Conservation (phyloP, 2,329 filamentous ascomycete species). For the Fusarium sp. region DNA sequence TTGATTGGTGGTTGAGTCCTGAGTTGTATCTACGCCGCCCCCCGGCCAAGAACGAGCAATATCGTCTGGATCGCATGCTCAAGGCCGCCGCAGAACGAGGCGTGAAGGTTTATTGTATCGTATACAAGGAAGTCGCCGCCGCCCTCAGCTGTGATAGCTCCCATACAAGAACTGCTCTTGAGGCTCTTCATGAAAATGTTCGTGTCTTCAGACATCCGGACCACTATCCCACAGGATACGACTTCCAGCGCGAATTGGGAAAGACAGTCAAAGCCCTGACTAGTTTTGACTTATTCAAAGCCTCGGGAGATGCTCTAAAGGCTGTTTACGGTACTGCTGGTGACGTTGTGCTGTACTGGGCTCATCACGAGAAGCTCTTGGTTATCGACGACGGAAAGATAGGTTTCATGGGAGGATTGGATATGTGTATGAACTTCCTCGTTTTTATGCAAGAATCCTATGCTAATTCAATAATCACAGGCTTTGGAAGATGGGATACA, state of each 20-base stretch:
- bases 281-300: constrained; percentile 69
- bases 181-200: constrained; percentile 18
- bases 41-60: constrained; percentile 83
- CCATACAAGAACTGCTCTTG: constrained; percentile 21
- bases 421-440: constrained; percentile 70
- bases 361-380: constrained; percentile 92
- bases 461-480: constrained; percentile 50
- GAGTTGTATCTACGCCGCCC: constrained; percentile 89
- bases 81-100: constrained; percentile 85
- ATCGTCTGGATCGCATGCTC: constrained; percentile 86
- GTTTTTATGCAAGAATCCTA: rapidly evolving
- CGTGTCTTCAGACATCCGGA: constrained; percentile 92
- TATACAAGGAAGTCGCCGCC: constrained; percentile 91
- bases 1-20: constrained; percentile 92
- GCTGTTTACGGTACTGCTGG: constrained; percentile 85
- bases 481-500: constrained; percentile 89
- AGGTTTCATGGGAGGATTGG: constrained; percentile 92
- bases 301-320: constrained; percentile 79
- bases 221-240: constrained; percentile 80
- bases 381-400: constrained; percentile 77
- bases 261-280: constrained; percentile 66
- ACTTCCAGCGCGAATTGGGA: constrained; percentile 75
- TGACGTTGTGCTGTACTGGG: constrained; percentile 89
- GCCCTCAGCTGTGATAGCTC: constrained; percentile 72
- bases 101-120: constrained; percentile 85